A percentile compares a stretch with the other conserved stretches of the same genome.
phyloP scores from a whole-genome alignment of 2,329 filamentous ascomycete species.

The Trichoderma citrinoviride region DNA sequence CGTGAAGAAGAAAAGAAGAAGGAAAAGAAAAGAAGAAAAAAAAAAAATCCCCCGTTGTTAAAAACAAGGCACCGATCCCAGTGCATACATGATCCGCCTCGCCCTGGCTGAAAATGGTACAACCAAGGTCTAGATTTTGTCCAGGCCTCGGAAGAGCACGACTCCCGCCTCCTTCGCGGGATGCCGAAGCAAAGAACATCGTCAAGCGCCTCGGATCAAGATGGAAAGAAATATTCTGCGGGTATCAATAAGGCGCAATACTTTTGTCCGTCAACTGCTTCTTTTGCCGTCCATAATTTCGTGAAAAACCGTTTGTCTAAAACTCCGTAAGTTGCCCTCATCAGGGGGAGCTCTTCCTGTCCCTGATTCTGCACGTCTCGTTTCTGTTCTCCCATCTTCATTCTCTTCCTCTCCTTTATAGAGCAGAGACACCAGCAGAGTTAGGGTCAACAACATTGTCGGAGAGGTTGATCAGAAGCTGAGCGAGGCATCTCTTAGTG shows the following conservation, averaged over 20 bases:
- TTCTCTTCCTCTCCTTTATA: constrained; percentile 28
- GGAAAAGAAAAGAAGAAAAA: background rate
- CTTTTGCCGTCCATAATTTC: constrained; percentile 33
- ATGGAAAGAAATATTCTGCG: constrained; percentile 23
- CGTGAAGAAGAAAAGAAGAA: too few relatives aligned
- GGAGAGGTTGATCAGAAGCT: constrained; percentile 92
- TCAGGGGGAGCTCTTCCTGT: constrained; percentile 13
- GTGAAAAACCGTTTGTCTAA: constrained; percentile 27
- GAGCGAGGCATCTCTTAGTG: constrained; percentile 95
- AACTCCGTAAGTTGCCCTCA: constrained; percentile 29
- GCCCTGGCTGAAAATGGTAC: constrained; percentile 10
- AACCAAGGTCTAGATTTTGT: background rate
- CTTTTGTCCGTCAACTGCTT: constrained; percentile 30
- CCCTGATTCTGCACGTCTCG: background rate
- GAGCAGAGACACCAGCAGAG: constrained; percentile 36
- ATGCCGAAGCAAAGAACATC: background rate
- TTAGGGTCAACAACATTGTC: constrained; percentile 69
- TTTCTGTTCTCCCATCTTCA: background rate
- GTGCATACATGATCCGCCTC: constrained; percentile 14
- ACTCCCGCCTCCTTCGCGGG: constrained; percentile 12
- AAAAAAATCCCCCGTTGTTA: background rate
- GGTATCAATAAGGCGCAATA: constrained; percentile 36
- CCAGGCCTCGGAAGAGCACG: background rate
- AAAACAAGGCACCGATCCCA: constrained; percentile 8
- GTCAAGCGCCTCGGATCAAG: constrained; percentile 5